Base-by-base conservation (phyloP, 208 protist genomes). In the Trypanosoma avium region DNA sequence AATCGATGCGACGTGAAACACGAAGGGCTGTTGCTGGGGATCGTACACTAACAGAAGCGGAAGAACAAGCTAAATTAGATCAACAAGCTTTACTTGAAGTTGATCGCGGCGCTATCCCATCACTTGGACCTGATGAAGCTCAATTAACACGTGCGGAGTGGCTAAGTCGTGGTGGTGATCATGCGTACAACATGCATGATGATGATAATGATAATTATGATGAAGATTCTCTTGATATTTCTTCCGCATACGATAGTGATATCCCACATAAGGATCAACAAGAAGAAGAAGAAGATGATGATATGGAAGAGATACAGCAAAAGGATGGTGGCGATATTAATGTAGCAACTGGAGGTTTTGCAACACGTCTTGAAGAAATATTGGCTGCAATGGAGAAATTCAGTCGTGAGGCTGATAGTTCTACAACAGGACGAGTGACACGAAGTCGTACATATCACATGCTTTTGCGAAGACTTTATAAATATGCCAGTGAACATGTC, bases 121-220 rank as follows among this genome's bases (percentile, higher is more conserved):
- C 58, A 21, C 59, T 85, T 33, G 71, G 76, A 61, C 50, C 61
- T 6, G 81, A 87, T 22, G 65, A 61, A 59, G 56, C 64, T 33
- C 82, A 88, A 63, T 72, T 77, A 45, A 89, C 82, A 22, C 80
- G 81, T 21, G 66, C 74, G 6, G 88, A 94, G 77, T 91, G 84
- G 81, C 29, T 94, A 42, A 70, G 73, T 35, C 84, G 81, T 35
- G 88, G 86, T 47, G 88, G 88, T 33, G 85, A 91, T 59, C 63
- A 70, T 19, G 80, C 77, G 8, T 86, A 79, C 49, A 75, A 88
- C 38, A 94, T 94, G 84, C 67, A 86, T 52, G 59, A 54, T 21
- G 78, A 70, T 12, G 53, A 64, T 24, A 43, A 46, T 40, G 42
- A 42, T 45, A n/a, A 17, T 19, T 53, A 65, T 35, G 59, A 38